Base-by-base conservation (phyloP, 805 yeast species). In the Schizosaccharomyces japonicus region DNA sequence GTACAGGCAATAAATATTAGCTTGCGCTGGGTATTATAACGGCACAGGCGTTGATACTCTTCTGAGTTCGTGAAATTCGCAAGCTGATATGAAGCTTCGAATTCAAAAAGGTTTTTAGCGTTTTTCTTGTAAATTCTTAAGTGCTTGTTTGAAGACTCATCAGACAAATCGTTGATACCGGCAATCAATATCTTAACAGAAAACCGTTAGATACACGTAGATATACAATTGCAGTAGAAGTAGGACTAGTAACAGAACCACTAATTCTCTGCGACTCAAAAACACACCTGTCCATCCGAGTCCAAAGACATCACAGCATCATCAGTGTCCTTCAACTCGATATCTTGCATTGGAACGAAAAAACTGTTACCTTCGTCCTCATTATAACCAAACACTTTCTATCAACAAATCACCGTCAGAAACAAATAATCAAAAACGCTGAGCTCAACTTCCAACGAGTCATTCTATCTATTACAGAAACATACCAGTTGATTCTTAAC, bases 401-500 rank as follows among this genome's bases (percentile, higher is more conserved):
- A n/a, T n/a, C n/a, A n/a, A n/a, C n/a, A n/a, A n/a, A n/a, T n/a
- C n/a, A n/a, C n/a, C n/a, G n/a, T n/a, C n/a, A n/a, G n/a, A n/a
- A n/a, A n/a, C n/a, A n/a, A n/a, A n/a, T n/a, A n/a, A n/a, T n/a
- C n/a, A n/a, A n/a, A n/a, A n/a, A n/a, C n/a, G n/a, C n/a, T n/a
- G n/a, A n/a, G n/a, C n/a, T n/a, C n/a, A n/a, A n/a, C n/a, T n/a
- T n/a, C n/a, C n/a, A n/a, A n/a, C n/a, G n/a, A n/a, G n/a, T n/a
- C n/a, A n/a, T n/a, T n/a, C n/a, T n/a, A n/a, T n/a, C n/a, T n/a
- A n/a, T n/a, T n/a, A n/a, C n/a, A n/a, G n/a, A n/a, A n/a, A 15
- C 42, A 36, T 36, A 36, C 42, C 42, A 36, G 23, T 36, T 36
- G 17, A 27, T 36, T 36, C 23, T 36, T 36, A 21, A 36, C 23